Conservation (phyloP, 1,284 basidiomycete genomes). For the Takashimella koratensis region DNA sequence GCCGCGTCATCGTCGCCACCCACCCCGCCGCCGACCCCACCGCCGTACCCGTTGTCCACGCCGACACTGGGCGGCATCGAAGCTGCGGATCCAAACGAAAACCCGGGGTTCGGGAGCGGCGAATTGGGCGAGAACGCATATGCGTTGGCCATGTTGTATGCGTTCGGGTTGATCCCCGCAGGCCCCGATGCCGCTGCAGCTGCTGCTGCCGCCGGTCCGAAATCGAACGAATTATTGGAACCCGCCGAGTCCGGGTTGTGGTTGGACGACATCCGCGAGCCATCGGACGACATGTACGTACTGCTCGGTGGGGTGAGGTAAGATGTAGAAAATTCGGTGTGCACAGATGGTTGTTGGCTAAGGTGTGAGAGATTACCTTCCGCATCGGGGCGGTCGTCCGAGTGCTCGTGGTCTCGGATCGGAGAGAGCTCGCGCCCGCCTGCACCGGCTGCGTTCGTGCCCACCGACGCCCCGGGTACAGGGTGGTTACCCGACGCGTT, state of each 20-base stretch:
- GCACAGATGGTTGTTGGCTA: neutral
- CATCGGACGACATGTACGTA: constrained; percentile 13
- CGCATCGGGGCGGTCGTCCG: too few relatives aligned
- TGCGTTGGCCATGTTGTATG: neutral
- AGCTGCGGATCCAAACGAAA: constrained; percentile 34
- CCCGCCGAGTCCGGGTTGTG: neutral
- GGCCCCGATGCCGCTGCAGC: neutral
- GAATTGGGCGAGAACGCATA: constrained; percentile 27
- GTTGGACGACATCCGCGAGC: constrained; percentile 8
- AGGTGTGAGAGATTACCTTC: too few relatives aligned
- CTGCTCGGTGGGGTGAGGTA: constrained; percentile 23
- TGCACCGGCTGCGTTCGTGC: neutral
- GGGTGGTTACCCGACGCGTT: constrained; percentile 19
- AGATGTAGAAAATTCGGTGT: constrained; percentile 15
- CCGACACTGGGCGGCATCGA: neutral
- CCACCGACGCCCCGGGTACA: neutral
- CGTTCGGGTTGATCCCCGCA: neutral
- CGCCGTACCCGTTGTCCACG: neutral
- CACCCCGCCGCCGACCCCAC: neutral
- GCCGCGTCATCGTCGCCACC: constrained; percentile 10
- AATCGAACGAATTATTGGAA: neutral
- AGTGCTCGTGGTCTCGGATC: constrained; percentile 37
- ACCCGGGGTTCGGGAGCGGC: constrained; percentile 37
- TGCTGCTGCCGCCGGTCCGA: neutral
- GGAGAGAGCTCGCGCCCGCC: constrained; percentile 28